A percentile compares a stretch with the other conserved stretches of the same genome.
Conservation (phyloP, 768 basidiomycete genomes). For the Leucocoprinus leucothites region DNA sequence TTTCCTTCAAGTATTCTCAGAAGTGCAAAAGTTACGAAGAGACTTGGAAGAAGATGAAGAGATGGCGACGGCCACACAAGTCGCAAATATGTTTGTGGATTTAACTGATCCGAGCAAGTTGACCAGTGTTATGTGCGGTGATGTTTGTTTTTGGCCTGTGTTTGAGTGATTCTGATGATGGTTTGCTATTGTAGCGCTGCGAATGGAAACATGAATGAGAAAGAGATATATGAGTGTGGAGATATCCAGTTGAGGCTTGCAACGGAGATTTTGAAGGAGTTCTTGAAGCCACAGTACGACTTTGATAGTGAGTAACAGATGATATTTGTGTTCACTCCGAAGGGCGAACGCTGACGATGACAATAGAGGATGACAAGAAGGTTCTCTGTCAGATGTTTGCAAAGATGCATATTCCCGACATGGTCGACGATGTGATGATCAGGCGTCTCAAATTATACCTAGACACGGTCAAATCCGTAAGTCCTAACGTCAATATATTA, state of each 20-base stretch:
- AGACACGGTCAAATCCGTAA: conserved; percentile 51
- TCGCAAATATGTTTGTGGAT: conserved; percentile 74
- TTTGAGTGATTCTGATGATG: not conserved
- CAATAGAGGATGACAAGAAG: conserved; percentile 66
- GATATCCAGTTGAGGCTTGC: conserved; percentile 56
- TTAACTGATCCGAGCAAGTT: conserved; percentile 73
- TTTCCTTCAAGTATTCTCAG: conserved; percentile 66
- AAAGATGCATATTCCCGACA: conserved; percentile 67
- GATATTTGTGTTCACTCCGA: too few relatives aligned
- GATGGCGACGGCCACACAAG: conserved; percentile 70
- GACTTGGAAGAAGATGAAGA: conserved; percentile 71
- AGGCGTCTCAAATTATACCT: conserved; percentile 60
- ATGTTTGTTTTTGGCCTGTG: conserved; percentile 16
- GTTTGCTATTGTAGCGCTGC: not conserved
- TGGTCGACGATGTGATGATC: conserved; percentile 67
- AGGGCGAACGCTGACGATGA: too few relatives aligned
- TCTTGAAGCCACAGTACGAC: conserved; percentile 7
- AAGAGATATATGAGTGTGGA: conserved; percentile 15
- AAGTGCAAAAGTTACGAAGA: conserved; percentile 52
- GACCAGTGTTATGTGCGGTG: conserved; percentile 43
- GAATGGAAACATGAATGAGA: conserved; percentile 11
- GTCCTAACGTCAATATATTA: too few relatives aligned
- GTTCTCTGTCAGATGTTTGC: conserved; percentile 60
- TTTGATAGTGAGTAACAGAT: conserved; percentile 40
- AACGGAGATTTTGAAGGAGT: conserved; percentile 45